These are phyloP conservation scores for Acacia pycnantha DNA, from an alignment of 331 rosid genomes.

Conservation along the genomic window DNA sequence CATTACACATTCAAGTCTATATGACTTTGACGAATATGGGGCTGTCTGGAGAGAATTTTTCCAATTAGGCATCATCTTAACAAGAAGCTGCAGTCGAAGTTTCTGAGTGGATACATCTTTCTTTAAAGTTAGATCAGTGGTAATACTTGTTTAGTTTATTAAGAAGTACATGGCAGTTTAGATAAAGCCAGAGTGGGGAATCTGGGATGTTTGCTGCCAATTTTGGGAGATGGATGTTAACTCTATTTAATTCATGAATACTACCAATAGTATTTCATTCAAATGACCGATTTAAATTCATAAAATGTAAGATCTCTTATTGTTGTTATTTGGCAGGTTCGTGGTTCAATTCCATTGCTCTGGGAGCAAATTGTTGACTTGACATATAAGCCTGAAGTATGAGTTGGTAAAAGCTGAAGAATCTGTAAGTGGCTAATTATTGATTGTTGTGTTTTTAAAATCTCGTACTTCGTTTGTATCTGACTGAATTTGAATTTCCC, in stretches of 20 bases:
- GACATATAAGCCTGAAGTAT: slow-evolving; percentile 81
- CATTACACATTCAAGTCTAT: too few relatives aligned
- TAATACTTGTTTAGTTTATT: too few relatives aligned
- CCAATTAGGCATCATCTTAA: too few relatives aligned
- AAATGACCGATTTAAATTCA: too few relatives aligned
- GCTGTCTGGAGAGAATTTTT: too few relatives aligned
- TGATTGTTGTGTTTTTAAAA: slow-evolving; percentile 20
- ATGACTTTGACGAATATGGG: too few relatives aligned
- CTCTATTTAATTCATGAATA: neutral
- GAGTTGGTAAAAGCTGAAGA: slow-evolving; percentile 68
- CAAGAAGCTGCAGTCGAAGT: too few relatives aligned
- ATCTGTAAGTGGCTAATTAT: slow-evolving; percentile 54
- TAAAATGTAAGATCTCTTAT: neutral
- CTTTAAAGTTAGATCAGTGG: too few relatives aligned
- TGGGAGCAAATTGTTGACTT: slow-evolving; percentile 87
- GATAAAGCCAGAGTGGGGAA: too few relatives aligned
- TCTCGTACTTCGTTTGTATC: neutral
- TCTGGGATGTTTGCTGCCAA: neutral
- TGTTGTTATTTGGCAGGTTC: slow-evolving; percentile 46
- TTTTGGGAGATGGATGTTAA: neutral
- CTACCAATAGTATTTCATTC: neutral
- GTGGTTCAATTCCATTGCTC: slow-evolving; percentile 79
- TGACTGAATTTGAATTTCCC: slow-evolving; percentile 28
- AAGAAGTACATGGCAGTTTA: too few relatives aligned
- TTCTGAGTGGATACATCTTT: too few relatives aligned